Conservation (phyloP, 2,329 filamentous ascomycete species). For the Hypoxylon sp. region DNA sequence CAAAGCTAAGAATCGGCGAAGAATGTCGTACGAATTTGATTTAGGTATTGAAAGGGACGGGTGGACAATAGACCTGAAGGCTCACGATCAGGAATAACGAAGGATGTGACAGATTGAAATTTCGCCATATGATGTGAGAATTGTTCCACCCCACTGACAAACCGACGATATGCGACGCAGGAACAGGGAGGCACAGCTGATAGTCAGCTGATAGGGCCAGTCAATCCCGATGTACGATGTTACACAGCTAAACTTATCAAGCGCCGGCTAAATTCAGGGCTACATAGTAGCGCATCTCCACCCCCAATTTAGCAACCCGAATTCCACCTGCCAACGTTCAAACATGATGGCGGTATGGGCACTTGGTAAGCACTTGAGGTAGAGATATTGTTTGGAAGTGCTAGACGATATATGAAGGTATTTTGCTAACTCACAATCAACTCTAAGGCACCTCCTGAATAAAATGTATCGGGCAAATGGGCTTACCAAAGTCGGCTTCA, state of each 20-base stretch:
- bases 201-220: not conserved
- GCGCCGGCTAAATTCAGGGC: not conserved
- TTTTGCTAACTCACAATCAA: too few relatives aligned
- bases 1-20: too few relatives aligned
- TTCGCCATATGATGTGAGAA: slow-evolving; percentile 36
- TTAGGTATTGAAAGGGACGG: too few relatives aligned
- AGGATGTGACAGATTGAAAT: slow-evolving; percentile 23
- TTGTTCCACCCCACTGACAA: slow-evolving; percentile 31
- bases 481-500: not conserved
- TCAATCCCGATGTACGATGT: not conserved
- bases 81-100: not conserved
- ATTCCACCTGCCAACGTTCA: not conserved
- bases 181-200: slow-evolving; percentile 5
- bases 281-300: too few relatives aligned
- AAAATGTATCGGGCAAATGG: not conserved
- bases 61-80: not conserved
- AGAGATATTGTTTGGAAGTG: too few relatives aligned
- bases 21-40: not conserved
- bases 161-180: slow-evolving; percentile 39
- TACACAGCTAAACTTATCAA: not conserved
- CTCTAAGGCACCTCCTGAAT: too few relatives aligned
- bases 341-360: not conserved
- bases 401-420: too few relatives aligned
- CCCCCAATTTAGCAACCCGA: not conserved
- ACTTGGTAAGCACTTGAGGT: not conserved